Conservation (phyloP, 2,329 filamentous ascomycete species). For the Sarocladium kiliense region DNA sequence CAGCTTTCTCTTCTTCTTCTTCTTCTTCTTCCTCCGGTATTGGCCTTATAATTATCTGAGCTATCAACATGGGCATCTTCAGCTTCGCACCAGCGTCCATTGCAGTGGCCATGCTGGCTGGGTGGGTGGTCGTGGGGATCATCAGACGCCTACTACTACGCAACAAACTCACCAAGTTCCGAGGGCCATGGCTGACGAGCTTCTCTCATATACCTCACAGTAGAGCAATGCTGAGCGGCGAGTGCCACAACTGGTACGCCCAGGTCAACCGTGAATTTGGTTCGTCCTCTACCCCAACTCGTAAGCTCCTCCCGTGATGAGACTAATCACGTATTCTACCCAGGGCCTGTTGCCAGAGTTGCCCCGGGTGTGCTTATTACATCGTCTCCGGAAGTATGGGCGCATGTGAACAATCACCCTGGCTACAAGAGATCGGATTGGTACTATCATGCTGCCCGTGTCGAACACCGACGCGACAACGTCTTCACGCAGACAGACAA, state of each 20-base stretch:
- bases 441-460: conserved; percentile 39
- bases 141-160: neutral
- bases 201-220: neutral
- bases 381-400: conserved; percentile 41
- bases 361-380: conserved; percentile 45
- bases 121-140: neutral
- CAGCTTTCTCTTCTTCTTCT: too few species aligned
- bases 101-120: neutral
- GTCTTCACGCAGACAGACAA: conserved; percentile 47
- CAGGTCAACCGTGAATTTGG: neutral
- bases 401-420: conserved; percentile 35
- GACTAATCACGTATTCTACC: neutral
- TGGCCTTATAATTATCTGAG: too few species aligned
- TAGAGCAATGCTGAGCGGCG: neutral
- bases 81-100: neutral
- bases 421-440: conserved; percentile 36
- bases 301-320: neutral
- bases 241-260: neutral
- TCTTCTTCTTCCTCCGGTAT: too few species aligned
- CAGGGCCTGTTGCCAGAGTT: conserved; percentile 24
- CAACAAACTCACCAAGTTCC: neutral
- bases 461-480: conserved; percentile 46
- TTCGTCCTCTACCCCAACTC: neutral
- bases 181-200: neutral
- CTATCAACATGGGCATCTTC: too few species aligned